Evolutionary conservation across 257 asterid genomes (phyloP).

Genomic region (Lycium barbarum): DNA sequence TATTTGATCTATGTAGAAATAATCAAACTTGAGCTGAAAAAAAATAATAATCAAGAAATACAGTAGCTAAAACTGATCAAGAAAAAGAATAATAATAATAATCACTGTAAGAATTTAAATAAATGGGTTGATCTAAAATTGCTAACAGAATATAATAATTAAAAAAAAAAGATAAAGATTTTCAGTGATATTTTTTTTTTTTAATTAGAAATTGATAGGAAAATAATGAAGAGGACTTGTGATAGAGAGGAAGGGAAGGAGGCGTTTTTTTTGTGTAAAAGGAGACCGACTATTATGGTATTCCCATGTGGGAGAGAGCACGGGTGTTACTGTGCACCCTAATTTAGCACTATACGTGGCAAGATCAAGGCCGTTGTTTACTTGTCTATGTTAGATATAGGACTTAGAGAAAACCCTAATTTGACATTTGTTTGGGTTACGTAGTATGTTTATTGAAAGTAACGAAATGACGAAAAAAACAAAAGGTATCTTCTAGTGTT

Average conservation of each 20-base stretch:
- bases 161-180: background rate
- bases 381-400: background rate
- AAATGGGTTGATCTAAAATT: background rate
- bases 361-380: background rate
- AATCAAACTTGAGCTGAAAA: slow-evolving; percentile 10
- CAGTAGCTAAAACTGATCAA: background rate
- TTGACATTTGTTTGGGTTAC: background rate
- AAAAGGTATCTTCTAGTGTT: background rate
- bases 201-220: background rate
- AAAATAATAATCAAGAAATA: background rate
- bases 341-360: background rate
- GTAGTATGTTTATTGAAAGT: background rate
- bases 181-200: background rate
- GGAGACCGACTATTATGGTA: background rate
- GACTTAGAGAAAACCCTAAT: background rate
- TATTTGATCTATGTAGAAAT: background rate
- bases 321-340: background rate
- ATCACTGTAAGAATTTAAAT: background rate
- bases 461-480: background rate
- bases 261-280: background rate
- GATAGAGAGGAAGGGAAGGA: background rate
- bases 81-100: background rate
- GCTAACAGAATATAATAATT: background rate
- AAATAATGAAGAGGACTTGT: background rate
- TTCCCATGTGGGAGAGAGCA: background rate